Evolutionary conservation across 495 filamentous ascomycete species (phyloP).

Genomic region (Durotheca rogersii): DNA sequence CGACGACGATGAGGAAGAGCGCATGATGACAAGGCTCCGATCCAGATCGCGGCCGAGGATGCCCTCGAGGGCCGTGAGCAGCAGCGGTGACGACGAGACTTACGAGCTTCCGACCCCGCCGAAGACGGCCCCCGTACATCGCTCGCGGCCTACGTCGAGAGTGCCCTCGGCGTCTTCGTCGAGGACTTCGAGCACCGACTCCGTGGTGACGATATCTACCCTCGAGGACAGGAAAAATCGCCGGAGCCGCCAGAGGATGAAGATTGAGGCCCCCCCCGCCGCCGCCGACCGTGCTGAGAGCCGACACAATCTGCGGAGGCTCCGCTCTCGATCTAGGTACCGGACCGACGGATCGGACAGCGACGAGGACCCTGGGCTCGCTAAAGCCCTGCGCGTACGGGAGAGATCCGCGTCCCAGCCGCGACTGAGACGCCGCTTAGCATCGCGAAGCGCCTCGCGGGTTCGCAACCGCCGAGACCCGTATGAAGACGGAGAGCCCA

Average conservation of each 20-base stretch:
- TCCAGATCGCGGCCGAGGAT: slow-evolving; percentile 25
- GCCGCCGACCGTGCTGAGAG: slow-evolving; percentile 15
- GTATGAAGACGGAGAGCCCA: slow-evolving; percentile 38
- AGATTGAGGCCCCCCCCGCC: slow-evolving; percentile 23
- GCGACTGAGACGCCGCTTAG: slow-evolving; percentile 15
- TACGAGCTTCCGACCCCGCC: slow-evolving; percentile 39
- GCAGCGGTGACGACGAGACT: slow-evolving; percentile 34
- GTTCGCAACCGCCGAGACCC: slow-evolving; percentile 18
- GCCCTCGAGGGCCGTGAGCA: slow-evolving; percentile 14
- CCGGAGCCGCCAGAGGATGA: slow-evolving; percentile 21
- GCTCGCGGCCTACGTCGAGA: slow-evolving; percentile 44
- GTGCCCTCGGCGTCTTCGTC: slow-evolving; percentile 40
- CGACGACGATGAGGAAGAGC: slow-evolving; percentile 29
- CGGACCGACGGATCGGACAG: background rate
- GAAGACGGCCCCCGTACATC: slow-evolving; percentile 40
- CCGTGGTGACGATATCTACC: slow-evolving; percentile 41
- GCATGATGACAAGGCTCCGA: slow-evolving; percentile 29
- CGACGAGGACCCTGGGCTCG: slow-evolving; percentile 31
- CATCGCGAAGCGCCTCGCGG: slow-evolving; percentile 31
- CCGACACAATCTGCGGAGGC: slow-evolving; percentile 25
- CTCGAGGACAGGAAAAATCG: slow-evolving; percentile 36
- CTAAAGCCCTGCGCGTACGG: slow-evolving; percentile 24
- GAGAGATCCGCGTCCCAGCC: slow-evolving; percentile 28
- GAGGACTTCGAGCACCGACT: slow-evolving; percentile 41
- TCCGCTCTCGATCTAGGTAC: slow-evolving; percentile 22